Evolutionary conservation across 257 asterid genomes (phyloP).

Genomic region (Cordia subcordata): DNA sequence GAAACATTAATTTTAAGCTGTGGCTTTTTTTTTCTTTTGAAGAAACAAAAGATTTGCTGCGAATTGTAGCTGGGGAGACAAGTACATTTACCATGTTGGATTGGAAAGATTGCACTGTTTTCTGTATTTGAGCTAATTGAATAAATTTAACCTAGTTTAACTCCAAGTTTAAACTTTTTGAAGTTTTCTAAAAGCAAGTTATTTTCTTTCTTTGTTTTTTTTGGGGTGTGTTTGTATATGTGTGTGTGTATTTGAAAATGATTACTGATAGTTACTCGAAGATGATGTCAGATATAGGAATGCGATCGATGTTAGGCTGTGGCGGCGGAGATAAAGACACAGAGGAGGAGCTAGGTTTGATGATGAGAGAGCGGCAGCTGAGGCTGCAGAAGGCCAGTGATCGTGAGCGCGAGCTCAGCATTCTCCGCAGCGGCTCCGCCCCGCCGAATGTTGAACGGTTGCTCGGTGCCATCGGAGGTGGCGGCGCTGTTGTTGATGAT

Average conservation of each 20-base stretch:
- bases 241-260: constrained; percentile 27
- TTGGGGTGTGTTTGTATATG: background rate
- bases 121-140: too few relatives aligned
- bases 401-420: constrained; percentile 45
- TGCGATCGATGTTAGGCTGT: constrained; percentile 36
- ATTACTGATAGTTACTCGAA: constrained; percentile 42
- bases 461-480: constrained; percentile 33
- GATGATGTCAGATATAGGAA: constrained; percentile 47
- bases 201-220: too few relatives aligned
- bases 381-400: constrained; percentile 37
- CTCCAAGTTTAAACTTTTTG: too few relatives aligned
- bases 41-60: too few relatives aligned
- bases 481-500: constrained; percentile 4
- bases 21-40: too few relatives aligned
- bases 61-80: too few relatives aligned
- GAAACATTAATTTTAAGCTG: too few relatives aligned
- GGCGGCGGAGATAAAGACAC: constrained; percentile 16
- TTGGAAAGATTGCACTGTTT: too few relatives aligned
- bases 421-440: constrained; percentile 62
- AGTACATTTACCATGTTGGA: too few relatives aligned
- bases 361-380: constrained; percentile 36
- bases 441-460: constrained; percentile 65
- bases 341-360: constrained; percentile 34
- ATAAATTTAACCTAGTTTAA: too few relatives aligned
- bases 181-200: too few relatives aligned